These are phyloP conservation scores for Bacterosira constricta DNA, from an alignment of 108 stramenopile genomes.

Conservation along the genomic window DNA sequence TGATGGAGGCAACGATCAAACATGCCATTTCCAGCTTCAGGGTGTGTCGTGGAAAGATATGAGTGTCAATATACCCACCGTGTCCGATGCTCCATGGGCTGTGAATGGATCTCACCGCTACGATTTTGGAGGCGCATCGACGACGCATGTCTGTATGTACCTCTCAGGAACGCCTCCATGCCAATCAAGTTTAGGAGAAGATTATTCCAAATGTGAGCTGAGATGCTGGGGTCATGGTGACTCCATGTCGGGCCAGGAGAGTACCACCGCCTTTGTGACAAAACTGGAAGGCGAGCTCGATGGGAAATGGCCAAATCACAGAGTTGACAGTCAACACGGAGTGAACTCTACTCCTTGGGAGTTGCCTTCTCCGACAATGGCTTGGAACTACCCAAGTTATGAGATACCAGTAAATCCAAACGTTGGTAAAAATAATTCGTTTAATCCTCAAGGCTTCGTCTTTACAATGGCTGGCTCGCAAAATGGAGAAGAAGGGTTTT, in stretches of 20 bases:
- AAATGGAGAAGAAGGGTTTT: constrained; percentile 58
- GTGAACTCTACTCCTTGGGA: constrained; percentile 51
- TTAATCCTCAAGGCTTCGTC: constrained; percentile 57
- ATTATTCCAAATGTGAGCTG: constrained; percentile 67
- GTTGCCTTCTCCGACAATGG: constrained; percentile 26
- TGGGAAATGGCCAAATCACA: constrained; percentile 39
- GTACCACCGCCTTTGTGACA: constrained; percentile 12
- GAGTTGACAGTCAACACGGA: constrained; percentile 15
- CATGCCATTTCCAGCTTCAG: constrained; percentile 79
- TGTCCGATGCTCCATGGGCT: constrained; percentile 83
- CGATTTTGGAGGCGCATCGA: constrained; percentile 69
- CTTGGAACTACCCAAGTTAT: constrained; percentile 60
- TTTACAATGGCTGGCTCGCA: constrained; percentile 58
- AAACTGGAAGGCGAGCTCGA: constrained; percentile 14
- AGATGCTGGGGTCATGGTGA: constrained; percentile 74
- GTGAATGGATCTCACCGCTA: constrained; percentile 77
- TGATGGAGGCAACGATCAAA: neutral
- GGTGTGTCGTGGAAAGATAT: constrained; percentile 61
- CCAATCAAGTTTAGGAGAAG: constrained; percentile 39
- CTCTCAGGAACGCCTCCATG: constrained; percentile 50
- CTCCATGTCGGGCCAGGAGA: constrained; percentile 14
- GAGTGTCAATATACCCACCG: constrained; percentile 65
- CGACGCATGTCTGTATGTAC: constrained; percentile 77
- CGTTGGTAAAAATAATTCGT: constrained; percentile 16
- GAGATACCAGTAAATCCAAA: constrained; percentile 44